These are phyloP conservation scores for Boletellus sp. DNA, from an alignment of 768 basidiomycete genomes.

Conservation along the genomic window DNA sequence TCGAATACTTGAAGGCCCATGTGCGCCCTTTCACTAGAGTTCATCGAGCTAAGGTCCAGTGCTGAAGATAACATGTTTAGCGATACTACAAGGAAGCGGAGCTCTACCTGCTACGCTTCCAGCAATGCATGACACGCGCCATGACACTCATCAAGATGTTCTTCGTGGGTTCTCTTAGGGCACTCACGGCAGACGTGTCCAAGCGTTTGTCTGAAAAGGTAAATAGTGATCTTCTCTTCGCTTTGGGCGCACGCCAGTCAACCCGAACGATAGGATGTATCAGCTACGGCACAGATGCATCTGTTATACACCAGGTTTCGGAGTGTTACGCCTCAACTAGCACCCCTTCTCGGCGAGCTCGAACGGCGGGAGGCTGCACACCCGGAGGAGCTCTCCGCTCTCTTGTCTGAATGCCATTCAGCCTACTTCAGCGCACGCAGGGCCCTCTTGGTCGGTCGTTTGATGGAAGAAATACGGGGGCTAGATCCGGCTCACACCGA, in stretches of 20 bases:
- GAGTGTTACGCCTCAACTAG: conserved; percentile 63
- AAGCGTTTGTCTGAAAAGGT: conserved; percentile 77
- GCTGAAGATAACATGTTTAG: conserved; percentile 38
- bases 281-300: conserved; percentile 74
- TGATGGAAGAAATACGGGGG: conserved; percentile 78
- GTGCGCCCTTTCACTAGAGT: conserved; percentile 43
- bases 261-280: conserved; percentile 54
- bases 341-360: conserved; percentile 79
- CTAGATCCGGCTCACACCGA: conserved; percentile 78
- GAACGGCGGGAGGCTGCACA: conserved; percentile 72
- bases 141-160: conserved; percentile 99
- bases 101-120: conserved; percentile 92
- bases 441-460: conserved; percentile 62
- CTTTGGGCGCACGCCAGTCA: neutral
- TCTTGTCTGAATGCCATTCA: conserved; percentile 82
- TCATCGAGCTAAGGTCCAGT: neutral
- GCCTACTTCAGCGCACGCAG: conserved; percentile 80
- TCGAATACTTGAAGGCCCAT: conserved; percentile 83
- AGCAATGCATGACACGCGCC: conserved; percentile 95
- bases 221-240: neutral
- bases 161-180: conserved; percentile 81
- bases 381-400: conserved; percentile 78
- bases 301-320: conserved; percentile 88
- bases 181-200: conserved; percentile 73
- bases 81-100: conserved; percentile 91